Percentiles rank a stretch among this genome's conserved stretches.
phyloP scores from a whole-genome alignment of 495 filamentous ascomycete genomes.

The Penicillium goetzii region DNA sequence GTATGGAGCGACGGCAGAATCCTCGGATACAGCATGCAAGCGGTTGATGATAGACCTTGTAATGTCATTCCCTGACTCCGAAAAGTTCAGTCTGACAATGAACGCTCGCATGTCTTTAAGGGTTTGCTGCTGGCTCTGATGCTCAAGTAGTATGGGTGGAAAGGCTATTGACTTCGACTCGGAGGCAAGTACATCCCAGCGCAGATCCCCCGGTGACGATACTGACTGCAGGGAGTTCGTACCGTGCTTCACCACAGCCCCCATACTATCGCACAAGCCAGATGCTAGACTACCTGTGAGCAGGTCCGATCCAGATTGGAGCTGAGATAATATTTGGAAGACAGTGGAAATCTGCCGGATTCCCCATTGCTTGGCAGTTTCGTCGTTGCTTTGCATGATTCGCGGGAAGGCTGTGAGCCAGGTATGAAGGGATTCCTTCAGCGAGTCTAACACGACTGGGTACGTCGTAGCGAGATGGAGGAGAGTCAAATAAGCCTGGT shows the following conservation, averaged over 20 bases:
- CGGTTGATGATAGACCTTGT: conserved; percentile 63
- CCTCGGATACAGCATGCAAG: conserved; percentile 56
- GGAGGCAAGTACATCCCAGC: conserved; percentile 30
- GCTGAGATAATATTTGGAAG: conserved; percentile 66
- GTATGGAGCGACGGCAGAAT: conserved; percentile 67
- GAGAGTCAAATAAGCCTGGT: conserved; percentile 50
- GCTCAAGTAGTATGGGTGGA: conserved; percentile 52
- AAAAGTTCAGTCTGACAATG: conserved; percentile 44
- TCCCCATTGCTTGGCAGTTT: conserved; percentile 69
- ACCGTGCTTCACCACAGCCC: conserved; percentile 40
- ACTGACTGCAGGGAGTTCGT: conserved; percentile 36
- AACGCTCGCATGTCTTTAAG: conserved; percentile 54
- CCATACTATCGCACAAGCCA: conserved; percentile 52
- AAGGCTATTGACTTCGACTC: conserved; percentile 47
- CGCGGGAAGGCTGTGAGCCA: conserved; percentile 83
- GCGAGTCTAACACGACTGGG: conserved; percentile 61
- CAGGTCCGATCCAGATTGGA: conserved; percentile 69
- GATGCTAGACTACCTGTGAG: conserved; percentile 69
- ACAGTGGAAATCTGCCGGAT: conserved; percentile 75
- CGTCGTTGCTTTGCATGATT: conserved; percentile 83
- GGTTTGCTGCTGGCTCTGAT: conserved; percentile 67
- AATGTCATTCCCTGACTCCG: conserved; percentile 45
- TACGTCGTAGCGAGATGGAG: conserved; percentile 66
- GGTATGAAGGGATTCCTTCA: conserved; percentile 74
- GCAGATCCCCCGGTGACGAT: conserved; percentile 20